These are phyloP conservation scores for Spergularia bocconei DNA, from an alignment of 148 eudicot species.

Conservation along the genomic window DNA sequence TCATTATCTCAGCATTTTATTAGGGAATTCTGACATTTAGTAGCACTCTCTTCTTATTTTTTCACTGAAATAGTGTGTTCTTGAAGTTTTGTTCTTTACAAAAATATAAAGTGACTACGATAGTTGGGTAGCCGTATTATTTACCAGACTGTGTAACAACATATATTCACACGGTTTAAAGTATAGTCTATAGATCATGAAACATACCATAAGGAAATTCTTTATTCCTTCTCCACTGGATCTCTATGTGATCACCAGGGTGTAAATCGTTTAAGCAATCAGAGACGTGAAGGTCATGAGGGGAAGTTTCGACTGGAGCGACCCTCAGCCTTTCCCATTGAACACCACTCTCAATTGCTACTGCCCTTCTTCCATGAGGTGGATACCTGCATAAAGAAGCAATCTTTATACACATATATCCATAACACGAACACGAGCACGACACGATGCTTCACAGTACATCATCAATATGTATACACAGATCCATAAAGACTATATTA, in stretches of 20 bases:
- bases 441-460: background rate
- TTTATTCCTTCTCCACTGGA: constrained; percentile 96
- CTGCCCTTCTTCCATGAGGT: constrained; percentile 84
- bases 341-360: constrained; percentile 61
- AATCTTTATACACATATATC: background rate
- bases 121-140: too few relatives aligned
- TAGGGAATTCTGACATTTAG: too few relatives aligned
- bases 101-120: too few relatives aligned
- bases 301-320: constrained; percentile 64
- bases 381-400: constrained; percentile 58
- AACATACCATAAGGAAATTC: constrained; percentile 90
- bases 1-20: too few relatives aligned
- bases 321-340: constrained; percentile 86
- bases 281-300: constrained; percentile 73
- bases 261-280: constrained; percentile 67
- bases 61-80: too few relatives aligned
- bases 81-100: too few relatives aligned
- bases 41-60: too few relatives aligned
- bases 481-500: too few relatives aligned
- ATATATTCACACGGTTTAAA: constrained; percentile 9
- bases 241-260: constrained; percentile 94
- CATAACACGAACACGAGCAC: background rate
- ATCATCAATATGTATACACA: too few relatives aligned
- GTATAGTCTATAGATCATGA: background rate
- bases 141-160: constrained; percentile 1